Evolutionary conservation across 2,329 filamentous ascomycete species (phyloP), one percentile per base, ranked within the genome.

Genomic region (Bipolaris gigantea): DNA sequence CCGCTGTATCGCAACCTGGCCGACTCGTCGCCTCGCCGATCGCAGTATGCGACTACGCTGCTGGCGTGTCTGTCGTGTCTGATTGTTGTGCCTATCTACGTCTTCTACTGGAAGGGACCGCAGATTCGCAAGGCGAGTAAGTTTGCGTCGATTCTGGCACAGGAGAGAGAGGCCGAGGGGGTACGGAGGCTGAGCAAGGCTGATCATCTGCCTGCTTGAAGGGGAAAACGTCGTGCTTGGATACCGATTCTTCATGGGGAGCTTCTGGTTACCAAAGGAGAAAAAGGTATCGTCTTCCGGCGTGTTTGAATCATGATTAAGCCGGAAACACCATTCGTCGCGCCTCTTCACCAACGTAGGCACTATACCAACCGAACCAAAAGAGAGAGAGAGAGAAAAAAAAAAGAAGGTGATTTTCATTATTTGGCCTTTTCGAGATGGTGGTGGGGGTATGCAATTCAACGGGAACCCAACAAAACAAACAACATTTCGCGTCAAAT

Each of bases 61-160:
- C 76, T 85, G 0, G 80, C 76, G 1, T 75, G 71, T n/a, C 60
- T 85, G 38, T 76, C 79, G 0, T 66, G 80, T 7, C 73, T 85
- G 4, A 71, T 65, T 0, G 63, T 66, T 4, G 48, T 62, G 3
- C 63, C 65, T 0, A 63, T 81, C 5, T 58, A 81, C 6, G 75
- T 85, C 2, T 75, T 79, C 4, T 73, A 79, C 19, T 79, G 75
- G 73, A 81, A 83, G 56, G 84, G 84, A 0, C 80, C 82, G 0
- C 67, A 73, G 8, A 79, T 86, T 30, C 75, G 84, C 2, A 77
- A 73, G 48, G 76, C 74, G 16, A 82, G 80, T 44, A 77, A 80
- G 33, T 85, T 85, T 62, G 82, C 83, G 11, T 62, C 60, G 18
- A 59, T 65, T 13, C 41, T 71, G 15, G 65, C 63, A 0, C 59